Evolutionary conservation across 495 filamentous ascomycete species (phyloP).

Genomic region (Delitschia confertaspora): DNA sequence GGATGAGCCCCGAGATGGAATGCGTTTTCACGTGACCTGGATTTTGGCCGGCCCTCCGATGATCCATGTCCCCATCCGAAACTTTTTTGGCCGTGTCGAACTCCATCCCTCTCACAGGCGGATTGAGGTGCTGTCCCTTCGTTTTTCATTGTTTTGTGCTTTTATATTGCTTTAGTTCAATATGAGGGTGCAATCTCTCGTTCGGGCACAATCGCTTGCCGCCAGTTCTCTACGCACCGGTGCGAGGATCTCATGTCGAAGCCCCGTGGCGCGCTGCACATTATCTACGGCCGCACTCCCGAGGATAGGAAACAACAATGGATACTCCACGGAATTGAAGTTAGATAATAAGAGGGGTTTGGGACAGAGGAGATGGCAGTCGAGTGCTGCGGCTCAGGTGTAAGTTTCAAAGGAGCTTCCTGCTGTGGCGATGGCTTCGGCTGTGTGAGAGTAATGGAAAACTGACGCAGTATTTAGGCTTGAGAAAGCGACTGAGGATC

Average conservation of each 20-base stretch:
- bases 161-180: not conserved
- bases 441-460: conserved; percentile 5
- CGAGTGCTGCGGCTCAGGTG: conserved; percentile 37
- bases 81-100: conserved; percentile 12
- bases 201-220: conserved; percentile 16
- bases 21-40: too few relatives aligned
- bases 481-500: conserved; percentile 54
- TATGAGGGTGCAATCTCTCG: conserved; percentile 25
- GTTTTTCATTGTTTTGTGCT: not conserved
- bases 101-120: not conserved
- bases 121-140: conserved; percentile 9
- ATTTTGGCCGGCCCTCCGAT: too few relatives aligned
- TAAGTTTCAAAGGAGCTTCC: conserved; percentile 33
- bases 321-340: not conserved
- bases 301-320: conserved; percentile 7
- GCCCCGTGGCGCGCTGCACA: conserved; percentile 4
- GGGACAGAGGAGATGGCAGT: conserved; percentile 27
- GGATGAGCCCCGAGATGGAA: too few relatives aligned
- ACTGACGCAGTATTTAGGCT: conserved; percentile 34
- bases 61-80: not conserved
- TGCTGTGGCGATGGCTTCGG: not conserved
- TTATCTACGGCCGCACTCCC: conserved; percentile 12
- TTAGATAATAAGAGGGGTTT: conserved; percentile 3
- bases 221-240: conserved; percentile 10
- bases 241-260: conserved; percentile 6